These are phyloP conservation scores for Petunia hybrid DNA, from an alignment of 305 asterid species.

Conservation along the genomic window DNA sequence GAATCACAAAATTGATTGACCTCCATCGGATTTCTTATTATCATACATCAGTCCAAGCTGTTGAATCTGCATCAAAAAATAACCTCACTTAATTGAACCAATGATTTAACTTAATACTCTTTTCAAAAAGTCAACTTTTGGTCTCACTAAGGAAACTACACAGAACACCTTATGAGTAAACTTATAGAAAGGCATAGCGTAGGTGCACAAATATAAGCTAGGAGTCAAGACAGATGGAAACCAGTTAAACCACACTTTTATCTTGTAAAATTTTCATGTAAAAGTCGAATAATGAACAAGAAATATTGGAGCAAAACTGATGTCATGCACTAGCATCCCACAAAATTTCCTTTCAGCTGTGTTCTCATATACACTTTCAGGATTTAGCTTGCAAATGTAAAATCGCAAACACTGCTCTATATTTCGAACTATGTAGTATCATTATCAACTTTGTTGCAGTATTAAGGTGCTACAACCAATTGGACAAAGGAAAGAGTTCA, in stretches of 20 bases:
- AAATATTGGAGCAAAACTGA: slow-evolving; percentile 30
- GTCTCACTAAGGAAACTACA: not conserved
- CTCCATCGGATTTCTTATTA: slow-evolving; percentile 11
- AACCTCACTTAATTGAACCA: not conserved
- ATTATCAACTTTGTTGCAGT: not conserved
- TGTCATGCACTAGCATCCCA: not conserved
- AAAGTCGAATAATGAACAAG: not conserved
- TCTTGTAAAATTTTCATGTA: not conserved
- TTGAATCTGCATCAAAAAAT: slow-evolving; percentile 21
- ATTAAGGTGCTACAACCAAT: not conserved
- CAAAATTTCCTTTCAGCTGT: not conserved
- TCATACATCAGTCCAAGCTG: slow-evolving; percentile 25
- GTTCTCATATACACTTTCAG: not conserved
- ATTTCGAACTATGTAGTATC: not conserved
- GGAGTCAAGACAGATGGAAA: not conserved
- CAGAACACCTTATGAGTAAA: not conserved
- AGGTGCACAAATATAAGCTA: not conserved
- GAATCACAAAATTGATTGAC: slow-evolving; percentile 28
- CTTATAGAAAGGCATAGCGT: not conserved
- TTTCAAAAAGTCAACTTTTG: not conserved
- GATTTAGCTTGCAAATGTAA: not conserved
- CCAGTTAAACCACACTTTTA: not conserved
- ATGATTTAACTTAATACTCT: not conserved
- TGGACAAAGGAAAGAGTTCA: not conserved
- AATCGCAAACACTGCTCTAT: not conserved